Evolutionary conservation across 2,329 filamentous ascomycete genomes (phyloP).

Genomic region (Fusarium sp.): DNA sequence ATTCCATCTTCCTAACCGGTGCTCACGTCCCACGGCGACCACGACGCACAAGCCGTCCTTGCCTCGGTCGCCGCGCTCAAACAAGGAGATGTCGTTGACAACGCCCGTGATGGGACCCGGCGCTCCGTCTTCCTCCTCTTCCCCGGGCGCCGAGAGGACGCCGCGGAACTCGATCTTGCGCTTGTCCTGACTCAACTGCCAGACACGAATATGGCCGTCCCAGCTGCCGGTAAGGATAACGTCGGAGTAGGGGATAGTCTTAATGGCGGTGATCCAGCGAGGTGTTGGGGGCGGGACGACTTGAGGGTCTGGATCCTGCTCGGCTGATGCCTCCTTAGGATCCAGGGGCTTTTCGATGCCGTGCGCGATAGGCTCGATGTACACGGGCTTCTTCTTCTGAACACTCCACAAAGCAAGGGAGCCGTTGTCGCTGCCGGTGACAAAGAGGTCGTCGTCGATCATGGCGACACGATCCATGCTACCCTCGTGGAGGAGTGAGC

Average conservation of each 20-base stretch:
- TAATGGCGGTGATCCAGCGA: slow-evolving; percentile 90
- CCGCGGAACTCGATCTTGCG: slow-evolving; percentile 80
- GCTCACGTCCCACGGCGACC: slow-evolving; percentile 87
- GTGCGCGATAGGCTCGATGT: slow-evolving; percentile 83
- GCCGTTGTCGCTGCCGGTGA: slow-evolving; percentile 94
- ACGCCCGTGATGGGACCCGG: slow-evolving; percentile 72
- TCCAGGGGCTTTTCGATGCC: slow-evolving; percentile 80
- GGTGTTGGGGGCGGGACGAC: slow-evolving; percentile 75
- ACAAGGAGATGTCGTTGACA: slow-evolving; percentile 88
- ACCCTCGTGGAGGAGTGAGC: slow-evolving; percentile 76
- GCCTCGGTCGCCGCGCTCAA: slow-evolving; percentile 84
- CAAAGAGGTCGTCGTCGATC: slow-evolving; percentile 87
- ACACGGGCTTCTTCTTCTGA: slow-evolving; percentile 94
- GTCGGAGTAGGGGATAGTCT: slow-evolving; percentile 89
- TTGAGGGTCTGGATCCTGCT: slow-evolving; percentile 69
- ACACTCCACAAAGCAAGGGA: slow-evolving; percentile 87
- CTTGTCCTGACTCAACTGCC: slow-evolving; percentile 88
- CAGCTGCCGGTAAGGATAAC: slow-evolving; percentile 92
- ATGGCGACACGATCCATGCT: slow-evolving; percentile 93
- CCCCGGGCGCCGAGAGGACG: slow-evolving; percentile 63
- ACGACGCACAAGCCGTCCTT: slow-evolving; percentile 84
- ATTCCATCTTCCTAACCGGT: slow-evolving; percentile 87
- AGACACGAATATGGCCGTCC: slow-evolving; percentile 86
- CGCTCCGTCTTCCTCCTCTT: slow-evolving; percentile 46
- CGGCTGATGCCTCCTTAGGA: slow-evolving; percentile 79